Evolutionary conservation across 2,329 filamentous ascomycete genomes (phyloP), one percentile per base, ranked within the genome.

Genomic region (Coniochaeta prunicola): DNA sequence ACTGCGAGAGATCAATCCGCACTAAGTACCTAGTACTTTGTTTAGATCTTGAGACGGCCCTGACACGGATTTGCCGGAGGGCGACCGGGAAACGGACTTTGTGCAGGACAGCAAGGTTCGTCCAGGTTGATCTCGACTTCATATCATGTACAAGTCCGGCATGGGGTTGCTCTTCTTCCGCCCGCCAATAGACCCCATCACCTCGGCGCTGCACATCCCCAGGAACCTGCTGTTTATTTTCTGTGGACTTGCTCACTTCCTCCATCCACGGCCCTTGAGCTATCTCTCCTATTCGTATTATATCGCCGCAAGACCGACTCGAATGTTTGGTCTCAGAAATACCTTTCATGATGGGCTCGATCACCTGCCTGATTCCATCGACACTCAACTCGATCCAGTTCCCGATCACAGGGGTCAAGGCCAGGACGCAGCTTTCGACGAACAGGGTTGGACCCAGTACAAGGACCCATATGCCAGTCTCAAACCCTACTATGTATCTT

Each of bases 221-320:
- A 74, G 71, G 60, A 70, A 78, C 54, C 73, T 84, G 1, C 69
- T 81, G 12, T 76, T 75, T 62, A 80, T 84, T n/a, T n/a, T n/a
- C n/a, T n/a, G n/a, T n/a, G n/a, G n/a, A n/a, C n/a, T n/a, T n/a
- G n/a, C n/a, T n/a, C n/a, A n/a, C n/a, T n/a, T n/a, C n/a, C n/a
- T n/a, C n/a, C n/a, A n/a, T n/a, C n/a, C n/a, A n/a, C n/a, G n/a
- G n/a, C n/a, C n/a, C n/a, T n/a, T n/a, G n/a, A n/a, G n/a, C n/a
- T n/a, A n/a, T n/a, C n/a, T n/a, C 36, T 40, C 17, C 15, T 40
- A 17, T 40, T 17, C 10, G 5, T 40, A 40, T 40, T 40, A 17
- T 40, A n/a, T n/a, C n/a, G n/a, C n/a, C n/a, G n/a, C n/a, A n/a
- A n/a, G n/a, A n/a, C n/a, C n/a, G n/a, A n/a, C n/a, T n/a, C n/a